These are phyloP conservation scores for Candida sojae DNA, from an alignment of 1,139 yeast species.

Conservation along the genomic window DNA sequence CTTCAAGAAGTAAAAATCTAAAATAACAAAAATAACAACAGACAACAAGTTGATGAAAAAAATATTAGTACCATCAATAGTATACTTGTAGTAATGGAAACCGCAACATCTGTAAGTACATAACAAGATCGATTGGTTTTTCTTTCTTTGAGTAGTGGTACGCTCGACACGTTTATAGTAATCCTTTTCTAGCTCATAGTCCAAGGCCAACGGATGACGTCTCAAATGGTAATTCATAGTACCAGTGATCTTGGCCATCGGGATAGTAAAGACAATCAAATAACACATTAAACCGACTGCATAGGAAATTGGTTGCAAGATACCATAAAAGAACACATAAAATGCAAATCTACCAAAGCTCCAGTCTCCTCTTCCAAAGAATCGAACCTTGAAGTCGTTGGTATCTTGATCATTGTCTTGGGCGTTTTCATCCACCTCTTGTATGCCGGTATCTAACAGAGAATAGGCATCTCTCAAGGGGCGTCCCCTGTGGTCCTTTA, in stretches of 20 bases:
- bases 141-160: constrained; percentile 21
- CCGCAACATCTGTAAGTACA: constrained; percentile 95
- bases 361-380: constrained; percentile 95
- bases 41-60: constrained; percentile 83
- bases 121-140: constrained; percentile 50
- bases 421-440: constrained; percentile 17
- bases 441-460: constrained; percentile 24
- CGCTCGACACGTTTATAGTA: constrained; percentile 37
- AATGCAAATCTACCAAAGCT: constrained; percentile 78
- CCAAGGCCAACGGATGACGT: constrained; percentile 86
- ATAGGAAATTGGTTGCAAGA: constrained; percentile 68
- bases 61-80: constrained; percentile 94
- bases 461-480: constrained; percentile 43
- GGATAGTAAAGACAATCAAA: constrained; percentile 86
- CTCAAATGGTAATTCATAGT: constrained; percentile 73
- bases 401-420: constrained; percentile 32
- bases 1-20: constrained; percentile 70
- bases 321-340: constrained; percentile 67
- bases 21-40: constrained; percentile 79
- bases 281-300: constrained; percentile 66
- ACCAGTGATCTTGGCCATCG: constrained; percentile 77
- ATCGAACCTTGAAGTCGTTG: constrained; percentile 52
- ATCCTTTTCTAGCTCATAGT: constrained; percentile 61
- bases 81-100: constrained; percentile 88
- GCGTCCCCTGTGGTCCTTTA: constrained; percentile 49